Evolutionary conservation across 495 filamentous ascomycete genomes (phyloP).

Genomic region (Amorphotheca resinae): DNA sequence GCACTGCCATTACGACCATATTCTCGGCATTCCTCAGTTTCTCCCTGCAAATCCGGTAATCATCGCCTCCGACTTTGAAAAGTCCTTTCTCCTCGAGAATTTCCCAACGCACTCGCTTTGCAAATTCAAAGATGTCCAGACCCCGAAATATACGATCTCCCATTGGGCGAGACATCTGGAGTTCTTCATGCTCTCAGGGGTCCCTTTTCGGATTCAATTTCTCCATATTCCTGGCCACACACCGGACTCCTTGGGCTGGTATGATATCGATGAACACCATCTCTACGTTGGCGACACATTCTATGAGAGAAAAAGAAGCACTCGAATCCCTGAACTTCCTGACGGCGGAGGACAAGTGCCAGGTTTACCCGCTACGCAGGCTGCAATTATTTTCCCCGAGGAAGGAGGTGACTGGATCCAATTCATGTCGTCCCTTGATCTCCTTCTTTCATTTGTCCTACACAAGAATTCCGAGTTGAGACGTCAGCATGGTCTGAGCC

Average conservation of each 20-base stretch:
- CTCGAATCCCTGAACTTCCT: constrained; percentile 8
- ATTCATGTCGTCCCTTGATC: constrained; percentile 22
- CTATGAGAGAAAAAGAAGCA: constrained; percentile 23
- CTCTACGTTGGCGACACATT: constrained; percentile 32
- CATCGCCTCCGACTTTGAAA: constrained; percentile 24
- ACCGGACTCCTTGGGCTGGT: constrained; percentile 30
- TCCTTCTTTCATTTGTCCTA: constrained; percentile 20
- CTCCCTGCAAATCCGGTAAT: constrained; percentile 19
- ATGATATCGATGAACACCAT: constrained; percentile 26
- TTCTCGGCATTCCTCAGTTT: constrained; percentile 26
- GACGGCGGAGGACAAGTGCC: constrained; percentile 4
- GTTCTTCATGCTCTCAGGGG: constrained; percentile 9
- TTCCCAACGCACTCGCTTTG: constrained; percentile 24
- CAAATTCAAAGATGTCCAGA: constrained; percentile 19
- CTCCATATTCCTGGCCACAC: constrained; percentile 32
- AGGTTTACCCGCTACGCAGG: constrained; percentile 7
- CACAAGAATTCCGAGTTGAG: constrained; percentile 14
- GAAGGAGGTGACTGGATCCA: constrained; percentile 22
- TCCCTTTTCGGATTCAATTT: constrained; percentile 21
- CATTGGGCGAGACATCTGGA: constrained; percentile 25
- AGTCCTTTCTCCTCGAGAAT: constrained; percentile 24
- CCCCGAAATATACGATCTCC: constrained; percentile 25
- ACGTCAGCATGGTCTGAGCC: not conserved
- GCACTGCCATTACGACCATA: constrained; percentile 33
- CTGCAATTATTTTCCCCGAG: constrained; percentile 26